Evolutionary conservation across 2,329 filamentous ascomycete genomes (phyloP), one percentile per base, ranked within the genome.

Genomic region (Aspergillus sergii): DNA sequence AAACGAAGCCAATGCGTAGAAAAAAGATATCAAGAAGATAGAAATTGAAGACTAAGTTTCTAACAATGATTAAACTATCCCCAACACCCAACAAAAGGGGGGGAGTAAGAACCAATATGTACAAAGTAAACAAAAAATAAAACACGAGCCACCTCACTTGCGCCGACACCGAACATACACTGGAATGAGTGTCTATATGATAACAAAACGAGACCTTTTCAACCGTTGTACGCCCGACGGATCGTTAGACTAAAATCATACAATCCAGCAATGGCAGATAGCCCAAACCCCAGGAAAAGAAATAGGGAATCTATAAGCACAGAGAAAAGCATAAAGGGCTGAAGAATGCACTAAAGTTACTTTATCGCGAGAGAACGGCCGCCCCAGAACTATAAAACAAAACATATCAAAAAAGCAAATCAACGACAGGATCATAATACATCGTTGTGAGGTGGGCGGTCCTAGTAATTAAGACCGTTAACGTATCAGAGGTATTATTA

Each of bases 111-210:
- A 39, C 39, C 14, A 34, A 55, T 55, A 55, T 55, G 51, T 55
- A 55, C 51, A 55, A 21, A 5, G 51, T n/a, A 54, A 21, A 16
- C 50, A 34, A 34, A 21, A 9, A 60, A 21, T n/a, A 55, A 46
- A 55, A 11, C 36, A 14, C 19, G 32, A 41, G 56, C 11, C 48
- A 36, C 41, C 51, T 41, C 36, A 23, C 50, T 56, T 56, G 58
- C 50, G 50, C 58, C 58, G 28, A 21, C 39, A 28, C 58, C 39
- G 51, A 60, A n/a, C 14, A 36, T 34, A 60, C 39, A 36, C 30
- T 30, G 26, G 36, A 60, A 36, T 30, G 58, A 46, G 21, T 19
- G 34, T 60, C 58, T 60, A 60, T 60, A 32, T 39, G 41, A 39
- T 36, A 34, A 28, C 19, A 41, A 34, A 34, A 48, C 11, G 32